phyloP scores from a whole-genome alignment of 768 basidiomycete genomes.

The Amanita rubescens region DNA sequence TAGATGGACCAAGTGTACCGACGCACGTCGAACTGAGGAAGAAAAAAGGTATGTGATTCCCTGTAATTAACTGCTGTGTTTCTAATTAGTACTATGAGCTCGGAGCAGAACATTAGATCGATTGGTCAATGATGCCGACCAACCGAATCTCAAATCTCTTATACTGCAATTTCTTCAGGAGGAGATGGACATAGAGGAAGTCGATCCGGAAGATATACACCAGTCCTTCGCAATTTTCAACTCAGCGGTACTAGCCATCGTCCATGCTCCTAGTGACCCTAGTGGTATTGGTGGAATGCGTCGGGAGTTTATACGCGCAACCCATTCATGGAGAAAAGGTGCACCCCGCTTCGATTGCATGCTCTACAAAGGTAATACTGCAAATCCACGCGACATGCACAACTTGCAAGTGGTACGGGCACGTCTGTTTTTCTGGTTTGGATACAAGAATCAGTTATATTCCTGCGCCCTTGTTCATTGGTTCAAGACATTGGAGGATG shows the following conservation, averaged over 20 bases:
- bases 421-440: constrained; percentile 15
- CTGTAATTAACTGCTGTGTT: not conserved
- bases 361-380: constrained; percentile 6
- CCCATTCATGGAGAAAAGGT: constrained; percentile 20
- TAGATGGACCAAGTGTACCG: not conserved
- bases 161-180: constrained; percentile 12
- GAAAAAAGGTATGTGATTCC: not conserved
- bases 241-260: constrained; percentile 23
- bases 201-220: not conserved
- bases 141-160: constrained; percentile 10
- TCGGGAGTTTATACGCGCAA: constrained; percentile 22
- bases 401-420: constrained; percentile 10
- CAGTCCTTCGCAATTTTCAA: constrained; percentile 11
- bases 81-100: not conserved
- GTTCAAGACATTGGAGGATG: constrained; percentile 6
- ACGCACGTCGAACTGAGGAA: not conserved
- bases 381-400: constrained; percentile 6
- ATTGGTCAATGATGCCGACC: constrained; percentile 1
- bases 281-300: constrained; percentile 22
- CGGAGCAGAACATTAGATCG: not conserved
- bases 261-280: constrained; percentile 28
- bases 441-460: constrained; percentile 3
- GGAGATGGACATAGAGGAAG: constrained; percentile 7
- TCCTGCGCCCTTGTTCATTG: constrained; percentile 13
- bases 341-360: constrained; percentile 22